These are phyloP conservation scores for Botrytis medusae DNA, from an alignment of 2,329 filamentous ascomycete genomes.

Conservation along the genomic window DNA sequence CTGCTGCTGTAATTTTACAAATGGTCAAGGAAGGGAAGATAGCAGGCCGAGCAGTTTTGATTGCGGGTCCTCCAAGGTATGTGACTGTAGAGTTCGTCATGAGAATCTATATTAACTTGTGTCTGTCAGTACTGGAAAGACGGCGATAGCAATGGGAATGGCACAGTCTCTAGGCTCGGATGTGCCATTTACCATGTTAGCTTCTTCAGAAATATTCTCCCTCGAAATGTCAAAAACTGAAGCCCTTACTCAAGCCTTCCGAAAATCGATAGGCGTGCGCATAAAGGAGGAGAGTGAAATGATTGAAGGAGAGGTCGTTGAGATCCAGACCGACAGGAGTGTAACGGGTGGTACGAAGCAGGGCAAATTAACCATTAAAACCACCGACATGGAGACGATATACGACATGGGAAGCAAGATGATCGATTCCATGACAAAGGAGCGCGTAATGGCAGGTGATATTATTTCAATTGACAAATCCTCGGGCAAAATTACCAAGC, in stretches of 20 bases:
- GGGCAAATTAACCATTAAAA: conserved; percentile 99
- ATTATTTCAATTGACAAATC: conserved; percentile 99
- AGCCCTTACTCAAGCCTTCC: conserved; percentile 96
- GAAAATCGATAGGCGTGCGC: conserved; percentile 94
- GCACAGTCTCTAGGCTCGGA: conserved; percentile 91
- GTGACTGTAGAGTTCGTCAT: conserved; percentile 23
- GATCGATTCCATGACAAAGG: conserved; percentile 99
- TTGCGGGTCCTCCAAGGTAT: conserved; percentile 86
- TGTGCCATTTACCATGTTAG: conserved; percentile 93
- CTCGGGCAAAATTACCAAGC: conserved; percentile 95
- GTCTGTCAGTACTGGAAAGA: conserved; percentile 81
- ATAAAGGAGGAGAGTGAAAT: conserved; percentile 99
- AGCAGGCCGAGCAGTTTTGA: conserved; percentile 88
- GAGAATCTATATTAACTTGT: conserved; percentile 21
- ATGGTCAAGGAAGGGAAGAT: conserved; percentile 99
- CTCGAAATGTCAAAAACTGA: conserved; percentile 99
- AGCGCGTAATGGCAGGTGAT: conserved; percentile 97
- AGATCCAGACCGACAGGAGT: conserved; percentile 97
- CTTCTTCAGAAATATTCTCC: conserved; percentile 96
- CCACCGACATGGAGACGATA: conserved; percentile 98
- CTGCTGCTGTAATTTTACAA: conserved; percentile 91
- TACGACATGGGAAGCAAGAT: conserved; percentile 99
- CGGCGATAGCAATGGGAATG: conserved; percentile 98
- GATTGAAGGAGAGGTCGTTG: conserved; percentile 97
- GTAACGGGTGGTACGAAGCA: conserved; percentile 97